Evolutionary conservation across 2,329 filamentous ascomycete genomes (phyloP), one percentile per base, ranked within the genome.

Genomic region (Davidsoniella eucalypti): DNA sequence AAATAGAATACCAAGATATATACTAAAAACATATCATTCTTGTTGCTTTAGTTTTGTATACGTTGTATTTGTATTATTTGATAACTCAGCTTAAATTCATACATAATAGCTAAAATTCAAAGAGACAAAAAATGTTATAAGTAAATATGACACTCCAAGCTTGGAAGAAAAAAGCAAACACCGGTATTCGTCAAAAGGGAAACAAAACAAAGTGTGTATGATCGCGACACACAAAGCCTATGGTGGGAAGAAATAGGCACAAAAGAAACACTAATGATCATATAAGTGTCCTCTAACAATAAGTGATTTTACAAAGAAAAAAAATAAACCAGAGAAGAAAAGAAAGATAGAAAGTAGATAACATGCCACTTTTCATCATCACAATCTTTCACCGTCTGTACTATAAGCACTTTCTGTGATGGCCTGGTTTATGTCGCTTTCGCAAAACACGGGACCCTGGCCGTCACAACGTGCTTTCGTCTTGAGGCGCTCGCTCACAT

Each of bases 371-470:
- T 33, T 33, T 92, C 85, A 63, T 94, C 87, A 43, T 78, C 83
- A 16, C 83, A 83, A 57, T 77, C 80, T 18, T 80, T 80, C 23
- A 12, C 29, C 12, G 12, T 33, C 29, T 33, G 29, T 33, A 33
- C 29, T 33, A 2, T 33, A 33, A 26, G 84, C 80, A 59, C 87
- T 90, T 58, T 82, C 75, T 62, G 86, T 76, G 55, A 96, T 88
- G 14, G 85, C 86, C 54, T 71, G 68, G 41, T 78, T 64, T 14
- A 96, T 81, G 42, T 78, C 76, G 21, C 73, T 67, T 63, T 94
- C 88, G 54, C 84, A 80, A 58, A 94, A 94, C 39, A 92, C 87
- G 2, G 88, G 88, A 0, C 88, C 84, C 60, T 87, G 82, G 2
- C 87, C 88, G 64, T 95, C 84, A 61, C 87, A 94, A 59, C 80